Percentiles rank a stretch among this genome's conserved stretches.
Evolutionary conservation across 805 yeast genomes (phyloP).

Genomic region (Pichia scutulata): DNA sequence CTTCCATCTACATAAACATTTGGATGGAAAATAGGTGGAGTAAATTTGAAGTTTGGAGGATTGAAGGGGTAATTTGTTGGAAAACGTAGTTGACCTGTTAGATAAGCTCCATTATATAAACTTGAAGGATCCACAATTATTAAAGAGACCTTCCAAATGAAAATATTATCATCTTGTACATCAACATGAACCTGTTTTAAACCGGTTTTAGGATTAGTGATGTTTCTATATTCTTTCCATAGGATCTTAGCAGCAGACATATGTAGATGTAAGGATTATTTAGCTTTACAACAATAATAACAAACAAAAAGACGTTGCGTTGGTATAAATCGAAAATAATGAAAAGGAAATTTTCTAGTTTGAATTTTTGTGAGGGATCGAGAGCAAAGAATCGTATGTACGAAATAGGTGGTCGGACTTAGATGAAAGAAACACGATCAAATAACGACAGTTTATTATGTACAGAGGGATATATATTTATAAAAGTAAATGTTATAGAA

Average conservation of each 20-base stretch:
- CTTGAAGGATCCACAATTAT: slow-evolving; percentile 89
- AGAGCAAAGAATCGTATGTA: no score
- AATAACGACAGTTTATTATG: neutral
- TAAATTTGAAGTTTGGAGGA: slow-evolving; percentile 90
- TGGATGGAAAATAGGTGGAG: slow-evolving; percentile 94
- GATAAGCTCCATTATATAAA: slow-evolving; percentile 89
- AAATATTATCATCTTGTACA: slow-evolving; percentile 45
- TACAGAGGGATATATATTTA: neutral
- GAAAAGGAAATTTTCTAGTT: neutral
- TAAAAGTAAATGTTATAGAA: neutral
- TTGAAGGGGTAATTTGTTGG: slow-evolving; percentile 87
- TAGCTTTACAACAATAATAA: neutral
- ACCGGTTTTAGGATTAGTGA: slow-evolving; percentile 84
- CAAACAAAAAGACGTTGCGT: neutral
- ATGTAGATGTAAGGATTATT: no score
- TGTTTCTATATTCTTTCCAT: slow-evolving; percentile 88
- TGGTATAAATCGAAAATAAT: neutral
- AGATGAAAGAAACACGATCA: no score
- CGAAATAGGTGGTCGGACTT: no score
- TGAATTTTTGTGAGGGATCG: neutral
- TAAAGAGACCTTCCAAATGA: slow-evolving; percentile 78
- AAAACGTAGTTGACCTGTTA: slow-evolving; percentile 88
- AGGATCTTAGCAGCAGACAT: slow-evolving; percentile 56
- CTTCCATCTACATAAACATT: slow-evolving; percentile 93
- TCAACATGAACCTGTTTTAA: slow-evolving; percentile 30